Percentiles rank a stretch among this genome's conserved stretches.
Evolutionary conservation across 495 filamentous ascomycete species (phyloP).

Genomic region (Cercophora sp.): DNA sequence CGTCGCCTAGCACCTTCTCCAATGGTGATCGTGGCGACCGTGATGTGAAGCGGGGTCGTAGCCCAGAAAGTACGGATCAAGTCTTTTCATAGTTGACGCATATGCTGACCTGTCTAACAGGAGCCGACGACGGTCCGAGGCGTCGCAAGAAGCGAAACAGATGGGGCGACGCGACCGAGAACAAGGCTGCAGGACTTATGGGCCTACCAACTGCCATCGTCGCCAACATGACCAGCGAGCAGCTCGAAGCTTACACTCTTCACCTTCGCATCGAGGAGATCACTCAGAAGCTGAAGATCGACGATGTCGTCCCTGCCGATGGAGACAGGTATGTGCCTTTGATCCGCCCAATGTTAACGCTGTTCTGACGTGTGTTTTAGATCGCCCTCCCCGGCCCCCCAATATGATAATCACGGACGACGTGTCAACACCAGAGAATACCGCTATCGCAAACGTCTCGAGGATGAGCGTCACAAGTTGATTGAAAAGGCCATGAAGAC

Average conservation of each 20-base stretch:
- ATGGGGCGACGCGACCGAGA: conserved; percentile 93
- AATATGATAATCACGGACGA: conserved; percentile 97
- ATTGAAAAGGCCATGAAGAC: conserved; percentile 97
- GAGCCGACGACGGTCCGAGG: conserved; percentile 64
- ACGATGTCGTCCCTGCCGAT: conserved; percentile 94
- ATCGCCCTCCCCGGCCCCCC: conserved; percentile 90
- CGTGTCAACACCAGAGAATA: conserved; percentile 98
- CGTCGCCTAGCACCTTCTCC: conserved; percentile 17
- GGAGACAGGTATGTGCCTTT: conserved; percentile 71
- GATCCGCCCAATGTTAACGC: not conserved
- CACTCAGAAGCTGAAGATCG: conserved; percentile 96
- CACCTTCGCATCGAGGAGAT: conserved; percentile 98
- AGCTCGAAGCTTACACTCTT: conserved; percentile 92
- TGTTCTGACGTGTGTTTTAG: conserved; percentile 41
- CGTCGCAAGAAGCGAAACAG: conserved; percentile 96
- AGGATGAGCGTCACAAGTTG: conserved; percentile 97
- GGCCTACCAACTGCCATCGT: conserved; percentile 93
- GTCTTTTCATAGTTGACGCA: too few species aligned
- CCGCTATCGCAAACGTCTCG: conserved; percentile 93
- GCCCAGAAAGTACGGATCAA: conserved; percentile 43
- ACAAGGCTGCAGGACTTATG: conserved; percentile 97
- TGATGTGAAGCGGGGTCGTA: conserved; percentile 62
- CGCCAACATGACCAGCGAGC: conserved; percentile 95
- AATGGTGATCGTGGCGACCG: conserved; percentile 40
- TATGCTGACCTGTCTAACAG: too few species aligned